phyloP scores from a whole-genome alignment of 306 rosid species.

The Boehmeria nivea region DNA sequence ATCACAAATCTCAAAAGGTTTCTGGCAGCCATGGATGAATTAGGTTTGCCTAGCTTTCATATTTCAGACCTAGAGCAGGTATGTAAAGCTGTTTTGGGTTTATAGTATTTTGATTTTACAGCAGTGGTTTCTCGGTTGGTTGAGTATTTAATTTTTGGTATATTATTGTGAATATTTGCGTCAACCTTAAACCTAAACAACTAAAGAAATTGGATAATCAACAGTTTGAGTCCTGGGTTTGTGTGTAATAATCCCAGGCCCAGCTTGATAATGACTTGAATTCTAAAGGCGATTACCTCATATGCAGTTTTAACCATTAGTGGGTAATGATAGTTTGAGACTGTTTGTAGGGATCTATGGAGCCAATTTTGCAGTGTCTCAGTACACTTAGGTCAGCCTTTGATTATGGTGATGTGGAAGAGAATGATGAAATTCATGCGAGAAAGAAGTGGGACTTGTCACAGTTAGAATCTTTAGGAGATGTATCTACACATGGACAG shows the following conservation, averaged over 20 bases:
- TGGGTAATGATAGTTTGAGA: constrained; percentile 28
- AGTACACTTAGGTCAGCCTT: constrained; percentile 64
- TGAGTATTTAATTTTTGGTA: not conserved
- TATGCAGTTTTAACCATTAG: too few species aligned
- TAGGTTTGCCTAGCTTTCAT: constrained; percentile 79
- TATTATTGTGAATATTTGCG: not conserved
- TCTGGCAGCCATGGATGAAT: constrained; percentile 64
- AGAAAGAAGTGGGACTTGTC: constrained; percentile 66
- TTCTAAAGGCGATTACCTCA: too few species aligned
- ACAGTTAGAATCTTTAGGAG: constrained; percentile 37
- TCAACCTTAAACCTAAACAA: not conserved
- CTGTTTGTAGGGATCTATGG: constrained; percentile 75
- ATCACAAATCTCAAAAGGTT: constrained; percentile 45
- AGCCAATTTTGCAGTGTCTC: constrained; percentile 77
- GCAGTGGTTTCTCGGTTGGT: not conserved
- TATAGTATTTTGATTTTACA: constrained; percentile 13
- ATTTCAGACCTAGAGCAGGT: constrained; percentile 78
- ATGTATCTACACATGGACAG: constrained; percentile 10
- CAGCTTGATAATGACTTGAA: too few species aligned
- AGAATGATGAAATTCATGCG: constrained; percentile 41
- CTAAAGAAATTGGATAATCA: too few species aligned
- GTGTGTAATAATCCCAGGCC: constrained; percentile 14
- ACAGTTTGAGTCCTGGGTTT: constrained; percentile 10
- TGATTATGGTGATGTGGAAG: constrained; percentile 49
- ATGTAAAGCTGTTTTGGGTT: constrained; percentile 21